phyloP scores from a whole-genome alignment of 2,329 filamentous ascomycete genomes.

The Ophiostoma perfectum region DNA sequence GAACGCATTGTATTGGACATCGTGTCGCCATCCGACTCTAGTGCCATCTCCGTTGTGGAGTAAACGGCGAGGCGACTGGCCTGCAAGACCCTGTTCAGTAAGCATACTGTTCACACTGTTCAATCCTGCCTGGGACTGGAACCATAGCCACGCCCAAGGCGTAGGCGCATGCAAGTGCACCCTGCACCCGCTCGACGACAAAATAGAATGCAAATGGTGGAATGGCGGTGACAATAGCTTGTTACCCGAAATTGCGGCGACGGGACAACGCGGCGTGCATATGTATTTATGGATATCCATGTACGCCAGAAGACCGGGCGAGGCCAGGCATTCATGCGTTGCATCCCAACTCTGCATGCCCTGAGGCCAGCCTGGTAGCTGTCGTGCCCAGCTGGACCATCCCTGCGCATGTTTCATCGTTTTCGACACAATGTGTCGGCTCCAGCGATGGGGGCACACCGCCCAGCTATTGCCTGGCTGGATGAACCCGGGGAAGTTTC shows the following conservation, averaged over 20 bases:
- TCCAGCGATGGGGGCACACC: neutral
- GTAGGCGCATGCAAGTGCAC: no score
- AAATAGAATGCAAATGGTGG: no score
- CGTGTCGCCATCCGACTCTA: neutral
- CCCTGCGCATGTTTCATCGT: neutral
- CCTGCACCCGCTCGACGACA: no score
- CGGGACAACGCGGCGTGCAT: constrained; percentile 14
- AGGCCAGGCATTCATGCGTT: neutral
- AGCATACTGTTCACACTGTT: no score
- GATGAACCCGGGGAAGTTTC: neutral
- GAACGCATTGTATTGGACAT: neutral
- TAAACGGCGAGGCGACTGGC: neutral
- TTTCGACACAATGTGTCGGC: neutral
- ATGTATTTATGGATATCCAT: constrained; percentile 10
- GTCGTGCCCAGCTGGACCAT: neutral
- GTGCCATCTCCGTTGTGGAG: constrained; percentile 2
- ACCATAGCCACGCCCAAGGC: no score
- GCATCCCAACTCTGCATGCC: neutral
- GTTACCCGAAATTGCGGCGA: constrained; percentile 5
- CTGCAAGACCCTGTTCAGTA: no score
- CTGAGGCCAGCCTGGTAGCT: neutral
- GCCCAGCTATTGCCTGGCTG: neutral
- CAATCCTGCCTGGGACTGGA: neutral
- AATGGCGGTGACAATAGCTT: neutral
- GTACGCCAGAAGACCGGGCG: neutral